Evolutionary conservation across 2,329 filamentous ascomycete species (phyloP).

Genomic region (Venturia carpophila): DNA sequence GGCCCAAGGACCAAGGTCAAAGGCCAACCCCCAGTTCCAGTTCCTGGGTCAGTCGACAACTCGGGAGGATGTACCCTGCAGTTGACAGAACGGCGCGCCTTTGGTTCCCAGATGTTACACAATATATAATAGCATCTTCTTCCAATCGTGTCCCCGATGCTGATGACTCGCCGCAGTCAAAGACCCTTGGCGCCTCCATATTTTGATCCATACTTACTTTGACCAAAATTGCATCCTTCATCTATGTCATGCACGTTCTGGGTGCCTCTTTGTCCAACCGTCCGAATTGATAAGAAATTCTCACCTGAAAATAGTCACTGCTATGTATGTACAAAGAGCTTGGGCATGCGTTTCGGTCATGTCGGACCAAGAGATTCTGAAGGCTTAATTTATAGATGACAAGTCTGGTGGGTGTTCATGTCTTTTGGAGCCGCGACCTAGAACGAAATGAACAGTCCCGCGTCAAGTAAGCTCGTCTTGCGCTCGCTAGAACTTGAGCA

Average conservation of each 20-base stretch:
- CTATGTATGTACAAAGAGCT: background rate
- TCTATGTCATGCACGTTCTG: background rate
- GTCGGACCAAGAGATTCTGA: background rate
- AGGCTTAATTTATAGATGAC: background rate
- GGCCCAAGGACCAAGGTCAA: background rate
- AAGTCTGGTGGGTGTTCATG: background rate
- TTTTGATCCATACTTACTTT: no score
- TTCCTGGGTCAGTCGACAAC: background rate
- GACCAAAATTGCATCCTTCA: background rate
- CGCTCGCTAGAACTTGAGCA: no score
- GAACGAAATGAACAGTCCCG: background rate
- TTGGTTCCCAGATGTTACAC: no score
- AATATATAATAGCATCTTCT: background rate
- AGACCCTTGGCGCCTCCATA: background rate
- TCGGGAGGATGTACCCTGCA: background rate
- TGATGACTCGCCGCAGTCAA: background rate
- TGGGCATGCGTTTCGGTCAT: background rate
- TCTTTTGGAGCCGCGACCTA: background rate
- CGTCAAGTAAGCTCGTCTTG: no score
- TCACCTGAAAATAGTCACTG: background rate
- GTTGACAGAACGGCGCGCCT: background rate
- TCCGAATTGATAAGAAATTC: background rate
- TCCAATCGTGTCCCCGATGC: background rate
- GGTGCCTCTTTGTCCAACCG: background rate
- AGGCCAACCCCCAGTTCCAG: background rate